These are phyloP conservation scores for Larix sibirica DNA, from an alignment of 83 land plant species.

Conservation along the genomic window DNA sequence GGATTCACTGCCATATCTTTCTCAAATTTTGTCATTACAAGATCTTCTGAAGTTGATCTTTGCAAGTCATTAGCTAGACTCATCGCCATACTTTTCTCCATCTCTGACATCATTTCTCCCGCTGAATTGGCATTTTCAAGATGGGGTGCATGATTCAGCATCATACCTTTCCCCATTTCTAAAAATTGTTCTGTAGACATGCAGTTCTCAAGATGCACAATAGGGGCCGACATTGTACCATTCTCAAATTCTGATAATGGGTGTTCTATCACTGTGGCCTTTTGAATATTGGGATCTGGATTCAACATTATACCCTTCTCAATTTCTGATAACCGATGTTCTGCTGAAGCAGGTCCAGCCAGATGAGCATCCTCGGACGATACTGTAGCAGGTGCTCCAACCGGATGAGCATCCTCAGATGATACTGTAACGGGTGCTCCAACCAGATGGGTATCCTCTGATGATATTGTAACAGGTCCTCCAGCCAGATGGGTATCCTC, in stretches of 20 bases:
- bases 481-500: not conserved
- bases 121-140: not conserved
- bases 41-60: not conserved
- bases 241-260: not conserved
- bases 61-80: not conserved
- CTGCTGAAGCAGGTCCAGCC: not conserved
- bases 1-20: not conserved
- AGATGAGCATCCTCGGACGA: not conserved
- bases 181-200: not conserved
- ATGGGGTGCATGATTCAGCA: not conserved
- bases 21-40: not conserved
- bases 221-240: not conserved
- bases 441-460: not conserved
- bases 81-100: slow-evolving; percentile 2
- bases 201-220: not conserved
- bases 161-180: not conserved
- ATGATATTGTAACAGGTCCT: not conserved
- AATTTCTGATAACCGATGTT: slow-evolving; percentile 4
- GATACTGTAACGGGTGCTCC: not conserved
- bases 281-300: not conserved
- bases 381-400: not conserved
- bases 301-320: slow-evolving; percentile 6
- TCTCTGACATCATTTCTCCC: not conserved
- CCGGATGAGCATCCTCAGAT: not conserved
- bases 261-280: too few relatives aligned